Evolutionary conservation across 495 filamentous ascomycete species (phyloP), one percentile per base, ranked within the genome.

Genomic region (Neurospora sp.): DNA sequence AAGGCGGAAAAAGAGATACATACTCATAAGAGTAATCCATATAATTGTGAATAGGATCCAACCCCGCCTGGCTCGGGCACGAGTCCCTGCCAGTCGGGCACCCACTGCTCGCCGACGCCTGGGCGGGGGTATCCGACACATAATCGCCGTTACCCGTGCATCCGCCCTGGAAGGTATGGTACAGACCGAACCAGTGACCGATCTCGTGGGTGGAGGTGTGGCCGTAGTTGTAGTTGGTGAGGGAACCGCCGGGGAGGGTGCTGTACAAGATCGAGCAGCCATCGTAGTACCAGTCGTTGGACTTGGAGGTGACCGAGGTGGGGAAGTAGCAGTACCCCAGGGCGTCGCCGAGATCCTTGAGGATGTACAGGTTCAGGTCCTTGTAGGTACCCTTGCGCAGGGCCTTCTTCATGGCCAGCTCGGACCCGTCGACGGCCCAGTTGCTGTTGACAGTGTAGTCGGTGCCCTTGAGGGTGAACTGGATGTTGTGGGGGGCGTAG

Each of bases 161-260:
- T 9, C 84, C 84, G 38, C 89, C 90, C 82, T 92, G 85, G 82
- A 92, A 92, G 42, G 88, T 89, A 78, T 92, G 90, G 81, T 86
- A 85, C 37, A 91, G 82, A 66, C 88, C 87, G 70, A 91, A 82
- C 88, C 89, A 91, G 81, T 92, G 90, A 21, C 89, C 90, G 66
- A 89, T 84, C 82, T 91, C 90, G 82, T 92, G 90, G 40, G 87
- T 86, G 28, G 84, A 85, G 24, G 90, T 91, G 73, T 82, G 83
- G 62, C 90, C 90, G 39, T 84, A 73, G 82, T 90, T 87, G 80
- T 88, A 91, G 70, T 84, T 84, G 21, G 79, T 76, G 5, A 83
- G 77, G 34, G 37, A 75, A 15, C 89, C 89, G 48, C 85, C 85
- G 54, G 90, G 90, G 48, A 90, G 85, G 28, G 85, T 85, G 71